phyloP scores from a whole-genome alignment of 176 grass and related monocot species.

The barley (Hordeum vulgare) region MorexV3_pseudomolecules_assembly NC_058518.1:488002485-488002984 shows the following conservation, averaged over 20 bases:
- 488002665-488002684: background rate
- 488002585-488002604: background rate
- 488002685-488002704: background rate
- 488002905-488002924: conserved; percentile 62
- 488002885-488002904: conserved; percentile 81
- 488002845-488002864: background rate
- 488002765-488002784: background rate
- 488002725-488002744: background rate
- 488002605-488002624: background rate
- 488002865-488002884: conserved; percentile 8
- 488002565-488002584: background rate
- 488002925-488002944: conserved; percentile 57
- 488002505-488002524: background rate
- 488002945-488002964: conserved; percentile 68
- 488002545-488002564: background rate
- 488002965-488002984: conserved; percentile 67
- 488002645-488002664: background rate
- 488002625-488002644: background rate
- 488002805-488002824: background rate
- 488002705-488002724: background rate
- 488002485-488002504: conserved; percentile 1
- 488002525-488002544: background rate
- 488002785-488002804: background rate
- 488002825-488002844: too few species aligned
- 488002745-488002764: background rate